phyloP scores from a whole-genome alignment of 371 early-diverging fungal species.

The Nematocida minor region DNA sequence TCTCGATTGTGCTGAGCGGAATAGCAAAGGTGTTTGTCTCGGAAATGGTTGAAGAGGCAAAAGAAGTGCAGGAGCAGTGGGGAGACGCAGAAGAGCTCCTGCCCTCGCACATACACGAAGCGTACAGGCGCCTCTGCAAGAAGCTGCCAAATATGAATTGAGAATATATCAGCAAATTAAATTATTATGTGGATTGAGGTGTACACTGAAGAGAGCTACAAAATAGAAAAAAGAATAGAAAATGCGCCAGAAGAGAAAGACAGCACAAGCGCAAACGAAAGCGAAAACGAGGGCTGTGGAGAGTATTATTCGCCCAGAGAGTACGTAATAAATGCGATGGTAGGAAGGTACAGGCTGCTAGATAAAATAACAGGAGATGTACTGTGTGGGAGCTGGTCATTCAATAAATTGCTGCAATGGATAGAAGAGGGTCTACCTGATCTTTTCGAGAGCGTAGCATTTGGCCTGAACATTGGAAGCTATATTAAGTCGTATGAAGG shows the following conservation, averaged over 20 bases:
- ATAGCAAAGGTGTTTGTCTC: slow-evolving; percentile 87
- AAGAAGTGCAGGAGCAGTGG: slow-evolving; percentile 58
- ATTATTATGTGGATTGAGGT: slow-evolving; percentile 43
- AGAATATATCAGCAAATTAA: slow-evolving; percentile 2
- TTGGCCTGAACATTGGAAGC: background rate
- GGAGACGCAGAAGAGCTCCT: slow-evolving; percentile 66
- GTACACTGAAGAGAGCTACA: background rate
- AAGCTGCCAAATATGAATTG: slow-evolving; percentile 63
- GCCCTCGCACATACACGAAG: slow-evolving; percentile 80
- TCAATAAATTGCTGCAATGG: slow-evolving; percentile 30
- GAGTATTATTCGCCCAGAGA: no score
- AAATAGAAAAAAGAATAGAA: slow-evolving; percentile 34
- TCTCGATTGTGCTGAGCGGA: slow-evolving; percentile 81
- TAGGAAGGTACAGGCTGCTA: slow-evolving; percentile 31
- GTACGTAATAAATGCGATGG: background rate
- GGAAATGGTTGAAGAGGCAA: slow-evolving; percentile 79
- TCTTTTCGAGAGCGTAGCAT: background rate
- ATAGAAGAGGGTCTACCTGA: slow-evolving; percentile 11
- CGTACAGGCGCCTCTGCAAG: slow-evolving; percentile 73
- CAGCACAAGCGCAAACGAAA: background rate
- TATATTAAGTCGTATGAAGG: slow-evolving; percentile 19
- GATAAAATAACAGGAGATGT: background rate
- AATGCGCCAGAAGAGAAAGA: background rate
- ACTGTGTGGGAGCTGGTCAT: slow-evolving; percentile 27
- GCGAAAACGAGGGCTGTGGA: background rate